Percentiles rank a stretch among this genome's conserved stretches.
These are phyloP conservation scores for Aciculosporium take DNA, from an alignment of 2,329 filamentous ascomycete genomes.

Conservation along the genomic window DNA sequence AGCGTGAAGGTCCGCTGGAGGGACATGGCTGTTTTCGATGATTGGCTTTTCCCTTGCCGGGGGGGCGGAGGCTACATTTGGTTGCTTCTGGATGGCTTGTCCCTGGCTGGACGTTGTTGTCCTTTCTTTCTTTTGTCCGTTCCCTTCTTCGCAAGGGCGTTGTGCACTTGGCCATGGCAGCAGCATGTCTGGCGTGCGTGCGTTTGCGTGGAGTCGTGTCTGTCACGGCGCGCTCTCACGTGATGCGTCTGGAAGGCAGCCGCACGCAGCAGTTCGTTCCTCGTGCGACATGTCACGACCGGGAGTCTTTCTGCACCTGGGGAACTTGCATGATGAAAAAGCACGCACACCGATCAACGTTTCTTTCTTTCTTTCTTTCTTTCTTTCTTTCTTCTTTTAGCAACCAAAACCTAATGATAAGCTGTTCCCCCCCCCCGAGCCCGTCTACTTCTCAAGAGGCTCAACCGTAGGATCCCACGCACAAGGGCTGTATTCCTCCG, in stretches of 20 bases:
- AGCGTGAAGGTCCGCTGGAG: conserved; percentile 31
- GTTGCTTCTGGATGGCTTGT: not conserved
- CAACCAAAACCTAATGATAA: not conserved
- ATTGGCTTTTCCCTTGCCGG: conserved; percentile 2
- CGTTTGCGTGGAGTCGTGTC: too few relatives aligned
- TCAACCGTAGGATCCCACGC: conserved; percentile 42
- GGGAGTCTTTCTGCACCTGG: too few relatives aligned
- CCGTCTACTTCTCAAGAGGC: conserved; percentile 26
- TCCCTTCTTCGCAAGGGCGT: too few relatives aligned
- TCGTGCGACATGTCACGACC: too few relatives aligned
- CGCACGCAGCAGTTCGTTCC: too few relatives aligned
- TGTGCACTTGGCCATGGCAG: too few relatives aligned
- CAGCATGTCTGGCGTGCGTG: too few relatives aligned
- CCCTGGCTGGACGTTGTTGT: too few relatives aligned
- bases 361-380: not conserved
- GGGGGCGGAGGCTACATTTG: conserved; percentile 6
- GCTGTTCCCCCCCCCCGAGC: too few relatives aligned
- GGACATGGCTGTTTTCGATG: conserved; percentile 20
- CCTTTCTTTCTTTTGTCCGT: not conserved
- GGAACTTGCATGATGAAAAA: too few relatives aligned
- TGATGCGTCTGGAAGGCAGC: not conserved
- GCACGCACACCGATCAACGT: too few relatives aligned
- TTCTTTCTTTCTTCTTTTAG: not conserved
- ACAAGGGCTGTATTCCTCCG: conserved; percentile 37
- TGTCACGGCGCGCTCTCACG: conserved; percentile 1